Evolutionary conservation across 2,329 filamentous ascomycete species (phyloP), one percentile per base, ranked within the genome.

Genomic region (Claviceps spartinae): DNA sequence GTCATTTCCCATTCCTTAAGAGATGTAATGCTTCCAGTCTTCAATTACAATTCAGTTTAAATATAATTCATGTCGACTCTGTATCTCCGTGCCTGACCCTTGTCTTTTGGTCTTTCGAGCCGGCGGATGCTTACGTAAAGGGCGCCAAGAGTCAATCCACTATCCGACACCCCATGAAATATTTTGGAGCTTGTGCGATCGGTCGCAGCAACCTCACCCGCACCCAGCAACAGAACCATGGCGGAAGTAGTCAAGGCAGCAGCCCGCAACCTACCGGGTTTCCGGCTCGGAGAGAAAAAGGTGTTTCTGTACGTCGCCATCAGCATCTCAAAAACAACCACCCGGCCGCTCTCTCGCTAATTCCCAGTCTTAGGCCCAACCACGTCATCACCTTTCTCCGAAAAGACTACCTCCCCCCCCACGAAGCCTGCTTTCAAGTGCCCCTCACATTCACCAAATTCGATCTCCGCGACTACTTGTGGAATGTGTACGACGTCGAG

Each of bases 391-490:
- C 85, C 55, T 79, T 97, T 62, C 74, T 95, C 61, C 85, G 75
- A 59, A 85, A 82, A 54, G 79, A 81, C 34, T 75, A 79, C 59
- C 78, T 86, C 51, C 83, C 87, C 7, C 82, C 90, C 20, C 85
- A 82, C 66, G 88, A 87, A 66, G 93, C 91, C 57, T 85, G 83
- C 61, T 98, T 98, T 79, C 77, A 84, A 62, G 91, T 96, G 36
- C 93, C 93, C 11, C 78, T 97, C 60, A 82, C 80, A 61, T 89
- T 96, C 76, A 95, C 88, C 76, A 98, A 98, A 72, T 84, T 97
- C 69, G 93, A 98, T 67, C 73, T 98, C 43, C 87, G 89, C 68
- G 90, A 96, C 73, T 98, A 97, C 73, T 83, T 98, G 56, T 86
- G 81, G 72, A 83, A 95, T 67, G 79, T 79, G 44, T 98, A 98